Evolutionary conservation across 306 rosid species (phyloP).

Genomic region (Prunus kanzakura): DNA sequence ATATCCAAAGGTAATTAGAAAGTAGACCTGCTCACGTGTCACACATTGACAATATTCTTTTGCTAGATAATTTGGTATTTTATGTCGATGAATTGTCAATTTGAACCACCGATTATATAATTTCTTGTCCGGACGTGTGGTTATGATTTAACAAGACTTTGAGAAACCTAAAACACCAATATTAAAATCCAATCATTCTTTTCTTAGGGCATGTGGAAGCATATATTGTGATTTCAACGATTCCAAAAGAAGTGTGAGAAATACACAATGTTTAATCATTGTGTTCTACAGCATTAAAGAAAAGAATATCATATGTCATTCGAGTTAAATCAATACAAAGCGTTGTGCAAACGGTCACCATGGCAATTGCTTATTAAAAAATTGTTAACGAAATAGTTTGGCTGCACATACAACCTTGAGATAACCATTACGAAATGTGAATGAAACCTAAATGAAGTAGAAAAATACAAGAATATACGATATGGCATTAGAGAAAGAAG

Average conservation of each 20-base stretch:
- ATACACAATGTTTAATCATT: constrained; percentile 5
- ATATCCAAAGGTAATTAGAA: neutral
- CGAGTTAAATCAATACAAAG: neutral
- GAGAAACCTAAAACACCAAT: neutral
- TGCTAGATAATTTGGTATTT: neutral
- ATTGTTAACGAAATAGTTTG: neutral
- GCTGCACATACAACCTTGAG: constrained; percentile 3
- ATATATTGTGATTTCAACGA: constrained; percentile 2
- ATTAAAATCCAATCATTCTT: neutral
- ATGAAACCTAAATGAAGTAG: neutral
- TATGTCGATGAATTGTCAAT: neutral
- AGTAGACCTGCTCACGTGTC: neutral
- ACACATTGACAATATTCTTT: neutral
- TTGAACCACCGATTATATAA: neutral
- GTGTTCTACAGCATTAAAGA: neutral
- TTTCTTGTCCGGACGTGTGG: no score
- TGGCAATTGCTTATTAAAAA: neutral
- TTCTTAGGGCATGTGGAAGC: neutral
- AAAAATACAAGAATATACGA: neutral
- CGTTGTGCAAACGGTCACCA: neutral
- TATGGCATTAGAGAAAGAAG: neutral
- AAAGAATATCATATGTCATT: neutral
- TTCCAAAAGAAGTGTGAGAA: neutral
- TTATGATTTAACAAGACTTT: no score
- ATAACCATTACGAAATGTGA: neutral